Evolutionary conservation across 768 basidiomycete species (phyloP), one percentile per base, ranked within the genome.

Genomic region (Lentinula boryana): DNA sequence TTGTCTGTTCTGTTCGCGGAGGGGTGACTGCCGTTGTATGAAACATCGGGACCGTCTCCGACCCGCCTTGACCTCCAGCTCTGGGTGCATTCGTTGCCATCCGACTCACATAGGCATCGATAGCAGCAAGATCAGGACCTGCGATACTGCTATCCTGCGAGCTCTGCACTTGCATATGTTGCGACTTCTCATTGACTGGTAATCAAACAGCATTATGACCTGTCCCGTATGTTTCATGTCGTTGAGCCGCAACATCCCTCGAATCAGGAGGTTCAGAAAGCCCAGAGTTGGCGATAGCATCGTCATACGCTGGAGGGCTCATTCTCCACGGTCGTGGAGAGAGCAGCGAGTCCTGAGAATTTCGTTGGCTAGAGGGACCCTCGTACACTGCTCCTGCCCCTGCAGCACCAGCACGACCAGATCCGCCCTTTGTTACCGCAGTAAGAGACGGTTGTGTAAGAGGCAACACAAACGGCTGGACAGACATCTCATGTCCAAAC

Each of bases 241-340:
- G 43, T 27, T 58, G 43, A 27, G 56, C 23, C 12, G 56, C 56
- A 8, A 58, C 56, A 15, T 58, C 43, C 31, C 18, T 27, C 32
- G 56, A 58, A 21, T 46, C 56, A 15, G 44, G 10, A n/a, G 35
- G 32, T 56, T n/a, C 38, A 50, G 23, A 7, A 50, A 7, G 5
- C 5, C 16, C 23, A 16, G n/a, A 4, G 21, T 23, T 53, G 32
- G 12, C 32, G 13, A 38, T 44, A 6, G 35, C 52, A 12, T 56
- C 54, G 23, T 40, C 21, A 31, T 58, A 58, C 15, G 56, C 31
- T 16, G 56, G 56, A 21, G 56, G 56, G 44, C 48, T 58, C 35
- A 58, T 18, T 35, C 56, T 56, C 21, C 54, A 5, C 21, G 38
- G 44, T 44, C 31, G 44, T 1, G 56, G 48, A 31, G 56, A 10